phyloP scores from a whole-genome alignment of 2,329 filamentous ascomycete genomes.

The Penicillium oxalicum region DNA sequence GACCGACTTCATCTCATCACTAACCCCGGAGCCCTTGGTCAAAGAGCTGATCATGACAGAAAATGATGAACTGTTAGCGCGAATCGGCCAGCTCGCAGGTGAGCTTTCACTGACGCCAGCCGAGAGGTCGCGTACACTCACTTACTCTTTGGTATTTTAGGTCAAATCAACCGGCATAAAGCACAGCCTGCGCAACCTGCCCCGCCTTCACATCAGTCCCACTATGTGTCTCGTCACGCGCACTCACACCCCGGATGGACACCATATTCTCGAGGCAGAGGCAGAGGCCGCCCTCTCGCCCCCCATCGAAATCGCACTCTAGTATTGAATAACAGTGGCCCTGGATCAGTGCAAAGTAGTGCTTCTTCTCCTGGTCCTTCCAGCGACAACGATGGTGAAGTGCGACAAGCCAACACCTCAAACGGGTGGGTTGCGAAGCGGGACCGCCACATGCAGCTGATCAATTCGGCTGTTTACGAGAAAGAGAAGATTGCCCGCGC shows the following conservation, averaged over 20 bases:
- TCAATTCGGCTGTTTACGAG: conserved; percentile 73
- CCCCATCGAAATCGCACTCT: conserved; percentile 55
- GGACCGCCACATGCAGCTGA: conserved; percentile 73
- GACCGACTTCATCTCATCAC: neutral
- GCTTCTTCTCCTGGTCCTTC: conserved; percentile 21
- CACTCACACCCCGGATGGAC: conserved; percentile 36
- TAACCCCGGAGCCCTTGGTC: conserved; percentile 5
- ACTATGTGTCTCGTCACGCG: conserved; percentile 26
- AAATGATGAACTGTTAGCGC: conserved; percentile 50
- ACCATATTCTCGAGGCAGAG: conserved; percentile 41
- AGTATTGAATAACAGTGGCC: conserved; percentile 52
- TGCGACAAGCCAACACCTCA: conserved; percentile 23
- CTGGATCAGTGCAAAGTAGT: conserved; percentile 19
- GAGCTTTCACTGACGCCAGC: conserved; percentile 42
- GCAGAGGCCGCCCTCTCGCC: conserved; percentile 24
- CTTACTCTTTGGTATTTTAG: conserved; percentile 37
- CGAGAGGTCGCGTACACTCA: conserved; percentile 4
- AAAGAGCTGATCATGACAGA: conserved; percentile 43
- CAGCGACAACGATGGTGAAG: conserved; percentile 27
- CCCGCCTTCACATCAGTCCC: conserved; percentile 20
- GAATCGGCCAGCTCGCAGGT: conserved; percentile 55
- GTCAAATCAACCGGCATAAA: conserved; percentile 75
- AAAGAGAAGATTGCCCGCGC: conserved; percentile 63
- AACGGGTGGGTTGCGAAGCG: conserved; percentile 64
- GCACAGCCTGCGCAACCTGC: conserved; percentile 43